Conservation (phyloP, 140 eudicot genomes). For the Senecio squalidus region DNA sequence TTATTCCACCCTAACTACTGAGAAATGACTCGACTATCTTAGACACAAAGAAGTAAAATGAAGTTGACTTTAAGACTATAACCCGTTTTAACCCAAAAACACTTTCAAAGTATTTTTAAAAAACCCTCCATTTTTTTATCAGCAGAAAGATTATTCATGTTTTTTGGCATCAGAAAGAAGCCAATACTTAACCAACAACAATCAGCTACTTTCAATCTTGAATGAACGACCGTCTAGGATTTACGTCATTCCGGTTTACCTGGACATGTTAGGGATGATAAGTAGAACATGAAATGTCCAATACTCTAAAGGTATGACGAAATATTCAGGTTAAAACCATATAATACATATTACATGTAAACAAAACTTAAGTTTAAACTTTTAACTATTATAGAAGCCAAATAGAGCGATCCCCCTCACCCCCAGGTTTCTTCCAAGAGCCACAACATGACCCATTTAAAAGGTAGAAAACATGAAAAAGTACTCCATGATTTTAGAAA, state of each 20-base stretch:
- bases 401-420: constrained; percentile 14
- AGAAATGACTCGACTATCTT: neutral
- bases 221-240: neutral
- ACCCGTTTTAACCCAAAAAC: too few relatives aligned
- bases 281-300: neutral
- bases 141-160: too few relatives aligned
- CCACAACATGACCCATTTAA: constrained; percentile 10
- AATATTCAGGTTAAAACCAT: too few relatives aligned
- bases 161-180: too few relatives aligned
- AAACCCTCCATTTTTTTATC: too few relatives aligned
- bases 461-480: neutral
- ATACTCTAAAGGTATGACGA: neutral
- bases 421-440: constrained; percentile 18
- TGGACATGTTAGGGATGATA: neutral
- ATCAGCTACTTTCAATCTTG: neutral
- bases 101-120: too few relatives aligned
- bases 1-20: neutral
- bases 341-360: too few relatives aligned
- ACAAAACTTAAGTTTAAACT: neutral
- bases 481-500: constrained; percentile 13
- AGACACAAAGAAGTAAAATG: neutral
- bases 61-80: neutral
- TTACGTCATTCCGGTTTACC: neutral
- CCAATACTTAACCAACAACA: too few relatives aligned
- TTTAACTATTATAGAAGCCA: constrained; percentile 10